Percentiles rank a stretch among this genome's conserved stretches.
Evolutionary conservation across 441 rosid genomes (phyloP).

Genomic region (Adansonia madagascariensis): DNA sequence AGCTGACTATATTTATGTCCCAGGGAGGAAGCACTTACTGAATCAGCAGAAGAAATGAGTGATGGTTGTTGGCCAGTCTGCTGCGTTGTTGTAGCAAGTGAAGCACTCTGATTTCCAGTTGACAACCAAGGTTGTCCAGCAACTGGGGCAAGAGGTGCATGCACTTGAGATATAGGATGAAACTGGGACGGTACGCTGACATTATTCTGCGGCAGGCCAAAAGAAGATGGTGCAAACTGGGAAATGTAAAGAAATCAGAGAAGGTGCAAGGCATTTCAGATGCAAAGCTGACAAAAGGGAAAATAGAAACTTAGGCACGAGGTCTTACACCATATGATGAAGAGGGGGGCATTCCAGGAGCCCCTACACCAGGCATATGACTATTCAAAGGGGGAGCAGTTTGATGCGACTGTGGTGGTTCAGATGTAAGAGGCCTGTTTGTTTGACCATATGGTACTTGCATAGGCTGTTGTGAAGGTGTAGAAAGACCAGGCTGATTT

Average conservation of each 20-base stretch:
- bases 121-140: conserved; percentile 68
- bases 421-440: conserved; percentile 60
- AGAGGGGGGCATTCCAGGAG: conserved; percentile 56
- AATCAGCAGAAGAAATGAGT: conserved; percentile 49
- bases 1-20: neutral
- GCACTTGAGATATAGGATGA: conserved; percentile 68
- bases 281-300: neutral
- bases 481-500: conserved; percentile 66
- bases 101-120: conserved; percentile 53
- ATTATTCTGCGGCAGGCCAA: conserved; percentile 66
- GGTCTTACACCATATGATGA: conserved; percentile 61
- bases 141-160: conserved; percentile 44
- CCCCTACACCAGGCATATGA: conserved; percentile 49
- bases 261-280: conserved; percentile 19
- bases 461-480: conserved; percentile 62
- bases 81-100: conserved; percentile 50
- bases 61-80: conserved; percentile 61
- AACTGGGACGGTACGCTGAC: conserved; percentile 48
- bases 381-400: conserved; percentile 43
- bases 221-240: conserved; percentile 66
- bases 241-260: conserved; percentile 32
- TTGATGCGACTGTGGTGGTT: conserved; percentile 56
- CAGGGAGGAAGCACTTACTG: conserved; percentile 45
- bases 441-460: conserved; percentile 64
- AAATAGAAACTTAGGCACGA: conserved; percentile 25